Base-by-base conservation (phyloP, 225 moss, liverwort and hornwort genomes). In the Anthoceros angustus region DNA sequence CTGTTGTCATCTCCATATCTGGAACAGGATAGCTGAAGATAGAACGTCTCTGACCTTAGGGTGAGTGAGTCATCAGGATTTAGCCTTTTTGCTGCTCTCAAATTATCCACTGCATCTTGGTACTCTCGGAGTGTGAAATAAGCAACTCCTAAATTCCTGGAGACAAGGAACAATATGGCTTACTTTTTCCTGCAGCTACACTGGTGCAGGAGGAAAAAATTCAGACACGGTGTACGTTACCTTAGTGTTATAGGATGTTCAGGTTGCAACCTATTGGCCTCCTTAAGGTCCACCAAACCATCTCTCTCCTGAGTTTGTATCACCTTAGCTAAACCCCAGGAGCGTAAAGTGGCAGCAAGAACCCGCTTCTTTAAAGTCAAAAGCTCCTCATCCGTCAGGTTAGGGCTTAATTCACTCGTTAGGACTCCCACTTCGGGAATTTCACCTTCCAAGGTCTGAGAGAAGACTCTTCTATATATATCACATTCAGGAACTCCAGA, bases 311-410 rank as follows among this genome's bases (percentile, higher is more conserved):
- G 18, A 23, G 55, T 55, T 55, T 55, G 55, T 55, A 55, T 55
- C 55, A 55, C 55, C 23, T 55, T 55, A 7, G 55, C 55, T 12
- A 55, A 55, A 18, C 55, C 55, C 55, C 55, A 55, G 55, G 55
- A 55, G 16, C 16, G 7, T 55, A 55, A 55, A 20, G 55, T 55
- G n/a, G 55, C 55, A 55, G 55, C n/a, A 55, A 55, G 7, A 55
- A 55, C 55, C 14, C 18, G 18, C 18, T 55, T 23, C 55, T 55
- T 55, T 7, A 55, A 20, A 55, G n/a, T 23, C 16, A 23, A 23
- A 15, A 55, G 55, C 23, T 55, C 55, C 11, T 46, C 6, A 55
- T 18, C 7, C n/a, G 32, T 32, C 32, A 32, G 32, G 1, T 15
- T 20, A 55, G 2, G 0, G 7, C 55, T 55, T 20, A 55, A 8